phyloP scores from a whole-genome alignment of 768 basidiomycete species.

The Amanita fuliginea region DNA sequence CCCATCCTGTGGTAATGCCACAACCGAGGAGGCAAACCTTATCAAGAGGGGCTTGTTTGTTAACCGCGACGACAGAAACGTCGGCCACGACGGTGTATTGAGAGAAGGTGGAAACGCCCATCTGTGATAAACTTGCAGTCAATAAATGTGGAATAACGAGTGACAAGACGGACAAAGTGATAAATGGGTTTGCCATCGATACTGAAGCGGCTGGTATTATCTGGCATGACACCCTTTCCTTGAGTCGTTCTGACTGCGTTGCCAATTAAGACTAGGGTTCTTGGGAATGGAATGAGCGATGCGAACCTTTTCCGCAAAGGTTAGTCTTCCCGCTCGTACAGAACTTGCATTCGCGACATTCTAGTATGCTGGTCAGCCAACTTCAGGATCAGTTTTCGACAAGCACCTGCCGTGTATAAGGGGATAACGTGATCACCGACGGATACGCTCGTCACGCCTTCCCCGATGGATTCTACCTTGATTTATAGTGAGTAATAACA shows the following conservation, averaged over 20 bases:
- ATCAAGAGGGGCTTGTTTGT: constrained; percentile 77
- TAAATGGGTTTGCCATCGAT: constrained; percentile 77
- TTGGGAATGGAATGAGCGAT: neutral
- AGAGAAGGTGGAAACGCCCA: constrained; percentile 99
- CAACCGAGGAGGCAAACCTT: constrained; percentile 97
- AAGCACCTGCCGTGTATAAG: constrained; percentile 83
- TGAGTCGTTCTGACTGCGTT: constrained; percentile 78
- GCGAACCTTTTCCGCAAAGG: constrained; percentile 82
- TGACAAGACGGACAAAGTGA: constrained; percentile 66
- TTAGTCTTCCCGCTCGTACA: constrained; percentile 99
- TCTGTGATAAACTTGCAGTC: constrained; percentile 34
- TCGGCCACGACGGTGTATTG: constrained; percentile 99
- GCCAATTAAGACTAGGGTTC: neutral
- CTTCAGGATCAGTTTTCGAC: neutral
- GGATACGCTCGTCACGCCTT: constrained; percentile 70
- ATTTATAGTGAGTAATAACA: constrained; percentile 6
- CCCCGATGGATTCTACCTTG: constrained; percentile 94
- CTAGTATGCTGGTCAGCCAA: constrained; percentile 26
- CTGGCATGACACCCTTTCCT: constrained; percentile 93
- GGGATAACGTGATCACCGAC: constrained; percentile 97
- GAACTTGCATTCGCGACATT: constrained; percentile 96
- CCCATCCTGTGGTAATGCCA: constrained; percentile 98
- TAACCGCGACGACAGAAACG: constrained; percentile 89
- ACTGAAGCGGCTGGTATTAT: constrained; percentile 79
- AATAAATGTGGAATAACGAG: neutral